Base-by-base conservation (phyloP, 164 flowering plant species). In the Aristolochia fimbriata region DNA sequence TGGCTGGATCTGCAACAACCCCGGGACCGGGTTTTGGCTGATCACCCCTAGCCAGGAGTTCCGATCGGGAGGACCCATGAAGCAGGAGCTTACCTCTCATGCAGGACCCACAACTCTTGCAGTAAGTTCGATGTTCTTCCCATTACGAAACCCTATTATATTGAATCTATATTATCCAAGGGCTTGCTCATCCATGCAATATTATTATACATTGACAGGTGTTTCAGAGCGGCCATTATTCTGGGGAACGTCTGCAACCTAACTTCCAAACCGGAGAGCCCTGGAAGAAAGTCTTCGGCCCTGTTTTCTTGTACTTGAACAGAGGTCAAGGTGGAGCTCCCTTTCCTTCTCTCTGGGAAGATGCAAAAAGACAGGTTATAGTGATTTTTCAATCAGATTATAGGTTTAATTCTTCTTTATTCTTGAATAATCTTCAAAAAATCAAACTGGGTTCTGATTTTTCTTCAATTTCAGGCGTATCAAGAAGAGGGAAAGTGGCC, bases 271-370 rank as follows among this genome's bases (percentile, higher is more conserved):
- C 66, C 12, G 78, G 81, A 8, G 98, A 92, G 65, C 68, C 77
- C 2, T 92, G 98, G 98, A 89, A 92, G 76, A 92, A 83, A 57
- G 98, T 92, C 15, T 92, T 83, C 65, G 96, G 98, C 12, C 96
- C 98, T 0, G 86, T 87, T 58, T 91, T 85, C 57, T 72, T 85
- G 46, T 87, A 89, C 71, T 74, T 87, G 17, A 92, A 92, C 68
- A 78, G 87, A 14, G 62, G 49, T 14, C 15, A 1, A 6, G 13
- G 23, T 10, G 60, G 49, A 13, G 20, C 16, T 2, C 6, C 41
- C 10, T 23, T 20, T 17, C 47, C 6, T 12, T 12, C 14, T 8
- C 60, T 58, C 15, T 89, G 97, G 97, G 82, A 82, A 23, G 88
- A 85, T 65, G 97, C 97, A 14, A 86, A 86, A 62, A 61, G 56